phyloP scores from a whole-genome alignment of 805 yeast genomes.

The Pichia ethanolica region DNA sequence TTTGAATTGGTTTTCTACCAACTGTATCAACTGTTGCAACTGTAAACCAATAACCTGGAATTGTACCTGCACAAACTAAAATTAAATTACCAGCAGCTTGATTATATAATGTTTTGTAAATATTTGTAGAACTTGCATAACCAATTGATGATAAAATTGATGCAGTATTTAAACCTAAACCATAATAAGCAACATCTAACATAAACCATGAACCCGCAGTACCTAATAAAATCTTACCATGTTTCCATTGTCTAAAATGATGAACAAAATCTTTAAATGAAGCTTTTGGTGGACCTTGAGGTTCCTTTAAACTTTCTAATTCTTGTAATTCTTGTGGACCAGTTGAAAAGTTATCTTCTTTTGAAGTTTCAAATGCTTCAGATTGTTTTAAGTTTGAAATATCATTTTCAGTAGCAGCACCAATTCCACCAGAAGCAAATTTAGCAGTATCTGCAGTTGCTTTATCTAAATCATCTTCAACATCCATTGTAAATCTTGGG shows the following conservation, averaged over 20 bases:
- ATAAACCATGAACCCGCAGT: constrained; percentile 90
- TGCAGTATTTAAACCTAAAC: constrained; percentile 79
- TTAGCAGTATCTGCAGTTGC: constrained; percentile 50
- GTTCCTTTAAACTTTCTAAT: no score
- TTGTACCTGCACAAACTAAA: constrained; percentile 88
- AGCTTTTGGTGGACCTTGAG: constrained; percentile 27
- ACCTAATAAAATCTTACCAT: constrained; percentile 76
- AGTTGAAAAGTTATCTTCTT: constrained; percentile 24
- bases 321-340: not conserved
- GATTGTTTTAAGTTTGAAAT: constrained; percentile 34
- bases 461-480: constrained; percentile 46
- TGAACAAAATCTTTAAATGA: constrained; percentile 44
- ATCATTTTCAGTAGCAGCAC: constrained; percentile 38
- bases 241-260: constrained; percentile 83
- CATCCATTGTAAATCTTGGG: constrained; percentile 83
- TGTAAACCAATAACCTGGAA: constrained; percentile 89
- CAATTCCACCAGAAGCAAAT: constrained; percentile 41
- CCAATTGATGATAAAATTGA: constrained; percentile 77
- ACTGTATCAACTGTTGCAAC: constrained; percentile 73
- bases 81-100: constrained; percentile 89
- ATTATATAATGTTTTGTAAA: constrained; percentile 65
- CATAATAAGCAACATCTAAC: constrained; percentile 87
- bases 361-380: constrained; percentile 15
- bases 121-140: constrained; percentile 63
- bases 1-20: constrained; percentile 82